These are phyloP conservation scores for Kwoniella sp. DNA, from an alignment of 768 basidiomycete species.

Conservation along the genomic window DNA sequence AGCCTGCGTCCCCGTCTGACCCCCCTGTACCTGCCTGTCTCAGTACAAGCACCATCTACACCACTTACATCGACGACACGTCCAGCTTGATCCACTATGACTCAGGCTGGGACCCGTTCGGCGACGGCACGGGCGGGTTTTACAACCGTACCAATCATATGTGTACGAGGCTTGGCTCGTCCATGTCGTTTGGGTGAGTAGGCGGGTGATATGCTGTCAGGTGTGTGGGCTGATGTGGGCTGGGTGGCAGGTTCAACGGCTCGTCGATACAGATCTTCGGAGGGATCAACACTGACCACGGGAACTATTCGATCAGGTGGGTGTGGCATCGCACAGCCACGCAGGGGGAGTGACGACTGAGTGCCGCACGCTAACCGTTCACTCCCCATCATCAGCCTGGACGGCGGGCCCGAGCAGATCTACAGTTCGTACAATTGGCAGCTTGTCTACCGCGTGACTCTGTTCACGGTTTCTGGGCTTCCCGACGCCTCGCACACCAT, in stretches of 20 bases:
- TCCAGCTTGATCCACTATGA: slow-evolving; percentile 14
- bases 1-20: not conserved
- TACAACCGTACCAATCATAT: slow-evolving; percentile 6
- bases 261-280: slow-evolving; percentile 16
- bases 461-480: slow-evolving; percentile 8
- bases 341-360: not conserved
- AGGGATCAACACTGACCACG: slow-evolving; percentile 17
- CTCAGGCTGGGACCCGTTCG: slow-evolving; percentile 6
- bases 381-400: slow-evolving; percentile 3
- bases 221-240: too few species aligned
- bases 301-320: slow-evolving; percentile 23
- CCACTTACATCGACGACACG: slow-evolving; percentile 26
- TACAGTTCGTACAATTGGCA: slow-evolving; percentile 10
- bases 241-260: slow-evolving; percentile 9
- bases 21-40: not conserved
- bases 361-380: not conserved
- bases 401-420: slow-evolving; percentile 1
- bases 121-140: slow-evolving; percentile 5
- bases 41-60: slow-evolving; percentile 2
- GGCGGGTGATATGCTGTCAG: not conserved
- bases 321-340: not conserved
- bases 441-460: slow-evolving; percentile 1
- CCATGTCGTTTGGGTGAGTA: slow-evolving; percentile 4
- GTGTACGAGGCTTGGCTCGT: not conserved
- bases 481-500: slow-evolving; percentile 12